A percentile compares a stretch with the other conserved stretches of the same genome.
Conservation (phyloP, 495 filamentous ascomycete genomes). For the Bathelium albidoporum region DNA sequence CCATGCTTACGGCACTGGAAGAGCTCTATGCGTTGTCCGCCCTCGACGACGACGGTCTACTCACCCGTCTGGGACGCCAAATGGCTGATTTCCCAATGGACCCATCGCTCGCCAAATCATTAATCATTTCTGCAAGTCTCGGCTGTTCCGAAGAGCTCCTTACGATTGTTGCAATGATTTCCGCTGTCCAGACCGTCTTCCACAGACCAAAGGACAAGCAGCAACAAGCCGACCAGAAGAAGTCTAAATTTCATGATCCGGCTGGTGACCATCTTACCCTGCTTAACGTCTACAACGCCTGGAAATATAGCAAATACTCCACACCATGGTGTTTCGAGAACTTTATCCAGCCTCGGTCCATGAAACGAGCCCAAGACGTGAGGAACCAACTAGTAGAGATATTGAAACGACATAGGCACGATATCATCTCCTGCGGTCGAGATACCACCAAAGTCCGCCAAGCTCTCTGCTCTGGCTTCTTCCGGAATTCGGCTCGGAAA, state of each 20-base stretch:
- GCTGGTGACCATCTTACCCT: constrained; percentile 90
- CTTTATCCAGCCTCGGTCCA: constrained; percentile 84
- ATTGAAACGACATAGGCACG: constrained; percentile 81
- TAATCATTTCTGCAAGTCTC: constrained; percentile 79
- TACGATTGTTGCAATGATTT: constrained; percentile 91
- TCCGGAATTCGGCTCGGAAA: constrained; percentile 89
- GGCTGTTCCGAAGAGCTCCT: constrained; percentile 89
- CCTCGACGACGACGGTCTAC: constrained; percentile 88
- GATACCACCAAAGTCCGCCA: constrained; percentile 84
- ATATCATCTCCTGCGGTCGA: constrained; percentile 70
- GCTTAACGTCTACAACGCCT: constrained; percentile 91
- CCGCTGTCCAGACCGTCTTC: constrained; percentile 65
- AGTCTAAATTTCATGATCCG: constrained; percentile 92
- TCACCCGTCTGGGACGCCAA: constrained; percentile 85
- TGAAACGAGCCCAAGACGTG: constrained; percentile 84
- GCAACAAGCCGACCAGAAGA: constrained; percentile 91
- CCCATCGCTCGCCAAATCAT: constrained; percentile 75
- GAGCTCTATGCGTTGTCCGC: constrained; percentile 88
- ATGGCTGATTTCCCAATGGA: constrained; percentile 99
- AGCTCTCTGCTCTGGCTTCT: constrained; percentile 86
- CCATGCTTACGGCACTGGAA: constrained; percentile 92
- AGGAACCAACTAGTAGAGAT: constrained; percentile 85
- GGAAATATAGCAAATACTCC: constrained; percentile 72
- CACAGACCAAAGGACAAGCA: constrained; percentile 97
- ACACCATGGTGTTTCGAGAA: constrained; percentile 96